A percentile compares a stretch with the other conserved stretches of the same genome.
Evolutionary conservation across 257 asterid genomes (phyloP).

Genomic region (Solanum rostratum): DNA sequence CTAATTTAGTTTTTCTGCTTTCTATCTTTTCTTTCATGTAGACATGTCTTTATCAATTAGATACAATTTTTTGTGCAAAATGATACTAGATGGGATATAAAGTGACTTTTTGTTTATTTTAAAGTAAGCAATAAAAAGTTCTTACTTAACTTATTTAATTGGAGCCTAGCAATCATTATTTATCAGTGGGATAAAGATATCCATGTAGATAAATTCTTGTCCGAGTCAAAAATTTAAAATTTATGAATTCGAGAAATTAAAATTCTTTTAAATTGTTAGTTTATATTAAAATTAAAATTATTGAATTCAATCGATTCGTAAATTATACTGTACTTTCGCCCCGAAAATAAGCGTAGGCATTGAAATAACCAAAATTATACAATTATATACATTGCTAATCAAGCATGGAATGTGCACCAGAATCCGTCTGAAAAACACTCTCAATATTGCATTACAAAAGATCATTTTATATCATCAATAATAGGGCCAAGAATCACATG

Average conservation of each 20-base stretch:
- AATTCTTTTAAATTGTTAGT: not conserved
- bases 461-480: not conserved
- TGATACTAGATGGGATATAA: constrained; percentile 15
- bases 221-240: not conserved
- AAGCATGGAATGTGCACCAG: not conserved
- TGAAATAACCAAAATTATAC: not conserved
- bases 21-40: not conserved
- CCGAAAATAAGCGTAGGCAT: not conserved
- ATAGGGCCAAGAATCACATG: not conserved
- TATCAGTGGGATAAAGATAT: constrained; percentile 1
- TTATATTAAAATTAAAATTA: not conserved
- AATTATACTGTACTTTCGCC: not conserved
- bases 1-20: not conserved
- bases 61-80: not conserved
- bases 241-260: too few species aligned
- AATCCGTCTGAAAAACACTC: not conserved
- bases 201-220: not conserved
- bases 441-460: not conserved
- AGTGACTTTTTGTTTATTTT: constrained; percentile 10
- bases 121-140: constrained; percentile 14
- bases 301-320: not conserved
- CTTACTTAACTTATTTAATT: constrained; percentile 17
- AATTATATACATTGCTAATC: not conserved
- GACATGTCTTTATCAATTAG: constrained; percentile 11
- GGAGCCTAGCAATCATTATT: constrained; percentile 9